Base-by-base conservation (phyloP, 2,329 filamentous ascomycete species). In the Aspergillus texensis region DNA sequence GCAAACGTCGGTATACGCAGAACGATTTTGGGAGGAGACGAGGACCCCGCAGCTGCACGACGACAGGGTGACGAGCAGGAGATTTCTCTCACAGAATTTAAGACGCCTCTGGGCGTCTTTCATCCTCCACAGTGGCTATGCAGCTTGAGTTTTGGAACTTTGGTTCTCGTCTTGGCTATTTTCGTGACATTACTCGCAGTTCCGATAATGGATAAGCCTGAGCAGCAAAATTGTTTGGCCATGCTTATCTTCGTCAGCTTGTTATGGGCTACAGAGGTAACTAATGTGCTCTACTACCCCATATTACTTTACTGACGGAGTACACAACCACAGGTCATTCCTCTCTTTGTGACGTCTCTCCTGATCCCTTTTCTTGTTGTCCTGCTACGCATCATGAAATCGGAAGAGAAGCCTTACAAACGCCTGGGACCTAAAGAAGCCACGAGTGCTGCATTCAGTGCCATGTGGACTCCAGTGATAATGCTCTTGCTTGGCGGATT, bases 401-500 rank as follows among this genome's bases (percentile, higher is more conserved):
- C 89, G 36, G 92, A 96, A 59, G 86, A 88, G 6, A 85, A 86
- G 70, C 89, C 90, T 0, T 84, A 92, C 65, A 80, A 82, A 52
- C 88, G 94, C 26, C 84, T 99, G 8, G 85, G 86, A n/a, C 87
- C 93, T 3, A 94, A 94, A 75, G 85, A 88, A 50, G 94, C 95
- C 0, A 92, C 94, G 0, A 84, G 86, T 32, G 94, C 91, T 72
- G 91, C 97, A 62, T 98, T 99, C 72, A 85, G 93, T 5, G 90
- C 95, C 30, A 99, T 99, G 95, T 99, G 95, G 95, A 97, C 94
- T 4, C 94, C 95, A 0, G 95, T 99, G 61, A 99, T 99, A 70
- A 98, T 99, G 95, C 87, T 99, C 19, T 84, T 99, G 26, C 88
- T 99, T 0, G 95, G 95, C 70, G 95, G 95, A 36, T 99, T 99